These are phyloP conservation scores for Gloeophyllum trabeum DNA, from an alignment of 768 basidiomycete genomes.

Conservation along the genomic window DNA sequence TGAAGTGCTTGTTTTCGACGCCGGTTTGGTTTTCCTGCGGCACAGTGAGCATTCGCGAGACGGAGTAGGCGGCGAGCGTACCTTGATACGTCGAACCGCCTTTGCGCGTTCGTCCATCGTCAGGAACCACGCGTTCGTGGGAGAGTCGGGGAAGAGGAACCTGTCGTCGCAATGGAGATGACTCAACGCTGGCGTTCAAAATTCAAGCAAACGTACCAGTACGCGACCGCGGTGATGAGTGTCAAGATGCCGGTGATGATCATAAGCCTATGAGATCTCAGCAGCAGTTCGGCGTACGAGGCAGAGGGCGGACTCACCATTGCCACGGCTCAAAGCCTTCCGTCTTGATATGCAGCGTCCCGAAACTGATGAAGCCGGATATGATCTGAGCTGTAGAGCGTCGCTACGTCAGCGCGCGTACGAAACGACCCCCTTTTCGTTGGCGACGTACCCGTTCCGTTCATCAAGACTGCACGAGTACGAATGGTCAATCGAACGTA, in stretches of 20 bases:
- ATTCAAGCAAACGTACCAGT: conserved; percentile 31
- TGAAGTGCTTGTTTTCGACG: conserved; percentile 74
- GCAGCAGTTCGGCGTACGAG: conserved; percentile 5
- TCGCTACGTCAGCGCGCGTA: background rate
- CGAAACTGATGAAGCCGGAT: conserved; percentile 59
- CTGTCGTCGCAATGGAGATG: conserved; percentile 18
- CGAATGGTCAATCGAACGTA: background rate
- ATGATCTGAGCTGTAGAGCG: conserved; percentile 49
- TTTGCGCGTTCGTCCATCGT: conserved; percentile 47
- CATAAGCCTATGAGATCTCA: conserved; percentile 30
- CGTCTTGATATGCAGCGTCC: conserved; percentile 49
- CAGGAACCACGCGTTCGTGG: conserved; percentile 66
- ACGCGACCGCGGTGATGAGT: conserved; percentile 34
- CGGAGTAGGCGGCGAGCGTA: conserved; percentile 11
- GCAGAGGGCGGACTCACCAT: conserved; percentile 29
- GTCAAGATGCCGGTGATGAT: conserved; percentile 56
- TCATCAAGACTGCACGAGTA: conserved; percentile 49
- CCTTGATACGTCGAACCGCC: conserved; percentile 60
- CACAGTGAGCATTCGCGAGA: background rate
- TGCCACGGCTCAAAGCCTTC: conserved; percentile 57
- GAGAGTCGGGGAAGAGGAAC: conserved; percentile 67
- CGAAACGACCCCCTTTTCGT: conserved; percentile 2
- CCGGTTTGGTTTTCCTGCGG: conserved; percentile 64
- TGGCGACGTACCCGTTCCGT: conserved; percentile 59
- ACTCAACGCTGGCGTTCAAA: background rate